Base-by-base conservation (phyloP, 805 yeast genomes). In the Metschnikowia orientalis region DNA sequence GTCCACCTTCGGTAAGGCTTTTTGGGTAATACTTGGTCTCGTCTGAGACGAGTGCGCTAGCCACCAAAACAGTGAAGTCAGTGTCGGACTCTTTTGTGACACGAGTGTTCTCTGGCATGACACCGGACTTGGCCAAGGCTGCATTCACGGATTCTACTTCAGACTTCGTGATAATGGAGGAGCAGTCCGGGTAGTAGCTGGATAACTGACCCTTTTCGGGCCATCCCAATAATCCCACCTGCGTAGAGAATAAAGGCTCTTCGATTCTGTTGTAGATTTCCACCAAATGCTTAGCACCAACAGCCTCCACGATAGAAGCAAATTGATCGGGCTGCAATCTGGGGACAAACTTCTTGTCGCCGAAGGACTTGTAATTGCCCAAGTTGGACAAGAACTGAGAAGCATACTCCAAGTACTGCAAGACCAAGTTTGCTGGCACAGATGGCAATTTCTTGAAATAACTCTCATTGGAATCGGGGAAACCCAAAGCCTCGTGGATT, bases 311-410 rank as follows among this genome's bases (percentile, higher is more conserved):
- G 20, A 65, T 38, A 15, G 59, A 44, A 36, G 62, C 71, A 45
- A 86, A 78, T 5, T 68, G 67, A 0, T 57, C 71, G 19, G 45
- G 50, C 0, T 69, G 36, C 23, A 85, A 49, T 31, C 75, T 62
- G 24, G 96, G 96, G 42, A 87, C 69, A 51, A 87, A 87, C 58
- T 87, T 87, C 47, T 76, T 75, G 60, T 87, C 95, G 45, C 96
- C 96, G 56, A 87, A 87, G 1, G 92, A 81, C 60, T 81, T 87
- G 61, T 74, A 83, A 51, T 83, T 83, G 45, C 92, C 92, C 55
- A 79, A 65, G 57, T 83, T 83, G 23, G 79, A 66, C 41, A 83
- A 63, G 50, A 83, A 78, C 62, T 83, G 90, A 24, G 87, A 81
- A 18, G 79, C 81, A 55, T 75, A 86, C 51, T 81, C 85, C 54